Evolutionary conservation across 1,284 basidiomycete species (phyloP), one percentile per base, ranked within the genome.

Genomic region (Leccinum subrobustum): DNA sequence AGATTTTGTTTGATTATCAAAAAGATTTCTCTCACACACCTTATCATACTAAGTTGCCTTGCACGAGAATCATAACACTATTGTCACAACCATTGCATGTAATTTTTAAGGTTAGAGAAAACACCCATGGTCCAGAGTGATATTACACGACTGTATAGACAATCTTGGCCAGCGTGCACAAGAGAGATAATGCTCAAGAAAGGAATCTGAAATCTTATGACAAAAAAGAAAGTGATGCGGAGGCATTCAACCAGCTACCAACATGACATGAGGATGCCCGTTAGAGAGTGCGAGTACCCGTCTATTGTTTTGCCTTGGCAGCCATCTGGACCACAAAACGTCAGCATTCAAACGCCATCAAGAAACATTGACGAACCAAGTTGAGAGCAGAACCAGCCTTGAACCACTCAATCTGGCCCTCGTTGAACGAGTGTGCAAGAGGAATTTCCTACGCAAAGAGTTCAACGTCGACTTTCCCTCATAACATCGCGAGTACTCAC

Each of bases 331-430:
- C 8, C 11, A 27, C 14, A 25, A 23, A 54, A 27, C 4, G 35
- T 54, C 37, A 54, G 80, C 77, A 72, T 72, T 52, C 23, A 29
- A 3, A 52, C 14, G 62, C 51, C 31, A 58, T 20, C 3, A 39
- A 35, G 20, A 18, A 54, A 52, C 9, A 56, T 42, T 11, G 44
- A 80, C 85, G 54, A 61, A 91, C 88, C 77, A 93, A 74, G 81
- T 93, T 93, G 58, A 93, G 83, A 33, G 91, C 92, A 67, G 90
- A 92, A 58, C 93, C 93, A 71, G 93, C 92, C 83, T 93, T 93
- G 87, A 96, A 95, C 93, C 93, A 96, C 70, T 85, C 90, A 72
- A 95, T 94, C 78, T 96, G 94, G 57, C 92, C 92, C 77, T 93
- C 85, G 69, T 93, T 93, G 81, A 92, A 92, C 44, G 88, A 88